phyloP scores from a whole-genome alignment of 441 rosid species.

The Metrosideros polymorpha region DNA sequence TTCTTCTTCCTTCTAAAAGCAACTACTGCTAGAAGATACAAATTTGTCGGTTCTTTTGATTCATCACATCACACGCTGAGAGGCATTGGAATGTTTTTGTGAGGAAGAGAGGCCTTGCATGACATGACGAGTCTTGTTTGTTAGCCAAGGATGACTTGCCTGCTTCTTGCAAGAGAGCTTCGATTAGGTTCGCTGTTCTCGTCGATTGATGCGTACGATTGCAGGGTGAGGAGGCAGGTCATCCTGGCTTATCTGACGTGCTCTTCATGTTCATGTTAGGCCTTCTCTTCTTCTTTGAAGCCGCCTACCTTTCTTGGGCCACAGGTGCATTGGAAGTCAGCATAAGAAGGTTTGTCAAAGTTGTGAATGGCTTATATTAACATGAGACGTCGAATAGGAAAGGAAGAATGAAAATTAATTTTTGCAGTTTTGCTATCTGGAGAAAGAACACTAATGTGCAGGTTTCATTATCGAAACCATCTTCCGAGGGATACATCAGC shows the following conservation, averaged over 20 bases:
- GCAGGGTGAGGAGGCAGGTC: background rate
- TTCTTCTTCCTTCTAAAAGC: background rate
- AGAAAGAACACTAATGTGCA: background rate
- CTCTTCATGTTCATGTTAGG: background rate
- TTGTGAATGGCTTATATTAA: background rate
- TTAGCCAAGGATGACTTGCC: background rate
- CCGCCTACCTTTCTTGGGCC: background rate
- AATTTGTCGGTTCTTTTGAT: background rate
- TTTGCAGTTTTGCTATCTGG: background rate
- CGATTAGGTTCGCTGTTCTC: background rate
- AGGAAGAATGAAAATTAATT: background rate
- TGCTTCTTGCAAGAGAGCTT: background rate
- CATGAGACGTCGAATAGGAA: background rate
- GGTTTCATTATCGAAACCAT: background rate
- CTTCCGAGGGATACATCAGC: rapidly evolving
- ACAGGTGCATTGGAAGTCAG: background rate
- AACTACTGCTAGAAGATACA: background rate
- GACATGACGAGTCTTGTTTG: background rate
- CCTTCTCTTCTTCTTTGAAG: background rate
- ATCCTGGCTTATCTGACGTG: background rate
- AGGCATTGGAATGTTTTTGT: background rate
- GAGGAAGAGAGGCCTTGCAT: background rate
- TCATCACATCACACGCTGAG: background rate
- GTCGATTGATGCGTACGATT: background rate
- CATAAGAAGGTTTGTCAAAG: background rate